These are phyloP conservation scores for Solanum gandarillasii DNA, from an alignment of 257 asterid genomes.

Conservation along the genomic window DNA sequence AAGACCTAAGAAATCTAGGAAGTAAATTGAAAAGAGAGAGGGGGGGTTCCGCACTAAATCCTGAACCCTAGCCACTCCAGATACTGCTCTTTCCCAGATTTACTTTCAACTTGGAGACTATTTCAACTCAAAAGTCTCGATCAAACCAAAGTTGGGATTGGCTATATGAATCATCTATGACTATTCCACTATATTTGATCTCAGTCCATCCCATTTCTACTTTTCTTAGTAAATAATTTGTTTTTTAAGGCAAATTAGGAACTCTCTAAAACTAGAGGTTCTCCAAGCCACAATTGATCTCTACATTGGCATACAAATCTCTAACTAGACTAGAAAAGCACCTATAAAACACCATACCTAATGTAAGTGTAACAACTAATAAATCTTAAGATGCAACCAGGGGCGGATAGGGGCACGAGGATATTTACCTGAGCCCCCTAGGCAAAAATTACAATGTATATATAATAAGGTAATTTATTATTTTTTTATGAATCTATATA, in stretches of 20 bases:
- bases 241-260: neutral
- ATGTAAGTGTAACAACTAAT: neutral
- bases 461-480: neutral
- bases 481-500: neutral
- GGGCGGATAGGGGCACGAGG: neutral
- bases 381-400: neutral
- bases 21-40: neutral
- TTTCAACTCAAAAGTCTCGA: neutral
- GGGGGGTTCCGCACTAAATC: neutral
- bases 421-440: neutral
- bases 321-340: neutral
- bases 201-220: neutral
- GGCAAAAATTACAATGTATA: neutral
- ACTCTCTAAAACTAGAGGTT: neutral
- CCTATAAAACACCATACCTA: neutral
- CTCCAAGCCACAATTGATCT: neutral
- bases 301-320: neutral
- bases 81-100: neutral
- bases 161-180: neutral
- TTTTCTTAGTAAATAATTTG: neutral
- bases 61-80: neutral
- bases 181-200: neutral
- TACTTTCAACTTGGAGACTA: neutral
- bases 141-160: neutral
- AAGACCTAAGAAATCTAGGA: neutral